These are phyloP conservation scores for Nitzschia putrida DNA, from an alignment of 108 stramenopile genomes.

Conservation along the genomic window DNA sequence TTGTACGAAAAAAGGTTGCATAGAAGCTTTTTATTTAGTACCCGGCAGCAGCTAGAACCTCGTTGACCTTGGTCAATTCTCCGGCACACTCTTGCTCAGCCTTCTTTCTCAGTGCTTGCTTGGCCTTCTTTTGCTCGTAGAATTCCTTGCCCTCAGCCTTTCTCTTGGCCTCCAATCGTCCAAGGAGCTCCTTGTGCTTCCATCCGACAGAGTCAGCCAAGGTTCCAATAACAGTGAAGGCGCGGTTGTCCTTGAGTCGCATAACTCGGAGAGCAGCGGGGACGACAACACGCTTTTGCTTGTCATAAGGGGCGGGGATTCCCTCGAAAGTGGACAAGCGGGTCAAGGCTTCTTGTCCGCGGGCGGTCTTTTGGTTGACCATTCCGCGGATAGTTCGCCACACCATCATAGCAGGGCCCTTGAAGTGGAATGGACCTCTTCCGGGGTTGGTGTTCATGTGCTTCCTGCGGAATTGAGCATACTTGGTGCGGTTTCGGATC, in stretches of 20 bases:
- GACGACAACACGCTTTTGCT: conserved; percentile 98
- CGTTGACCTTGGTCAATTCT: conserved; percentile 84
- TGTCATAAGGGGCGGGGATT: conserved; percentile 97
- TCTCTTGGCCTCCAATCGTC: conserved; percentile 91
- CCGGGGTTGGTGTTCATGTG: conserved; percentile 98
- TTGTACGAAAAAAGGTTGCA: too few species aligned
- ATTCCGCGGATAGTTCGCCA: conserved; percentile 99
- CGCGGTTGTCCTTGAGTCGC: conserved; percentile 88
- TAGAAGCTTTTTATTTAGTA: conserved; percentile 52
- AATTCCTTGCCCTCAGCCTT: conserved; percentile 91
- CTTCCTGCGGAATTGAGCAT: conserved; percentile 96
- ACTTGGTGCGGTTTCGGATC: conserved; percentile 94
- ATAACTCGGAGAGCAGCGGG: conserved; percentile 95
- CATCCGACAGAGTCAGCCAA: conserved; percentile 95
- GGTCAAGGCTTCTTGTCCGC: conserved; percentile 92
- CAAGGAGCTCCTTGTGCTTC: conserved; percentile 95
- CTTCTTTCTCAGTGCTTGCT: conserved; percentile 64
- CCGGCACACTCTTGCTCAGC: conserved; percentile 74
- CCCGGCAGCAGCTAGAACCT: conserved; percentile 80
- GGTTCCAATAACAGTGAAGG: conserved; percentile 92
- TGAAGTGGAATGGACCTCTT: conserved; percentile 96
- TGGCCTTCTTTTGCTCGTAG: conserved; percentile 95
- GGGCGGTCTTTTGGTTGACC: conserved; percentile 96
- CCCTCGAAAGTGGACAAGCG: conserved; percentile 98
- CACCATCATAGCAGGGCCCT: conserved; percentile 94